Evolutionary conservation across 495 filamentous ascomycete genomes (phyloP), one percentile per base, ranked within the genome.

Genomic region (Penicillium daleae): DNA sequence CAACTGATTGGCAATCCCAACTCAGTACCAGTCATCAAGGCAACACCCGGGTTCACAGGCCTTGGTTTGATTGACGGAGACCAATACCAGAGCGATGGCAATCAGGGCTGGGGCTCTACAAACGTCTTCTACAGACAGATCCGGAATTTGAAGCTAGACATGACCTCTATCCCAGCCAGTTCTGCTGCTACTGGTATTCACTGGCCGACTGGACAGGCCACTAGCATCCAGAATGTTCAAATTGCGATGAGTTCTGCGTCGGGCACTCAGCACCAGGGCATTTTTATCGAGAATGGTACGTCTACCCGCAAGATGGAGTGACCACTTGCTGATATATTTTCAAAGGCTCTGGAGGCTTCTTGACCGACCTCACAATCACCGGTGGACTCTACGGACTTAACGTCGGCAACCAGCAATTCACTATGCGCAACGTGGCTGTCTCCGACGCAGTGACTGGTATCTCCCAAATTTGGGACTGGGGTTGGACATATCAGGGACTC

Each of bases 391-490:
- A 84, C 37, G 91, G 86, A 35, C 80, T 83, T 22, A 81, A 81
- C 40, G 68, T 92, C 59, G 90, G 90, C 17, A 92, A 91, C 66
- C 91, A 94, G 74, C 91, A 94, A 71, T 95, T 88, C 60, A 93
- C 91, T 0, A 90, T 89, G 80, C 82, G 89, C 31, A 91, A 92
- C 70, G 35, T 95, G 22, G 81, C 75, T 12, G 90, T 94, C 71
- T 85, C 84, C 62, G 81, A 88, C 35, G 78, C 85, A 12, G 84
- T 83, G 4, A 87, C 86, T 31, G 82, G 82, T 39, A 86, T 87
- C 52, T 82, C 80, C 26, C 85, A 86, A 51, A 83, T 88, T 3
- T 86, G 81, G 82, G 61, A 82, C 61, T 86, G 84, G 84, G 81
- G 83, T 29, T 85, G 82, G 84, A 83, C 81, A 3, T 86, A 83